These are phyloP conservation scores for Lichtheimia corymbifera DNA, from an alignment of 371 early-diverging fungal species.

Conservation along the genomic window DNA sequence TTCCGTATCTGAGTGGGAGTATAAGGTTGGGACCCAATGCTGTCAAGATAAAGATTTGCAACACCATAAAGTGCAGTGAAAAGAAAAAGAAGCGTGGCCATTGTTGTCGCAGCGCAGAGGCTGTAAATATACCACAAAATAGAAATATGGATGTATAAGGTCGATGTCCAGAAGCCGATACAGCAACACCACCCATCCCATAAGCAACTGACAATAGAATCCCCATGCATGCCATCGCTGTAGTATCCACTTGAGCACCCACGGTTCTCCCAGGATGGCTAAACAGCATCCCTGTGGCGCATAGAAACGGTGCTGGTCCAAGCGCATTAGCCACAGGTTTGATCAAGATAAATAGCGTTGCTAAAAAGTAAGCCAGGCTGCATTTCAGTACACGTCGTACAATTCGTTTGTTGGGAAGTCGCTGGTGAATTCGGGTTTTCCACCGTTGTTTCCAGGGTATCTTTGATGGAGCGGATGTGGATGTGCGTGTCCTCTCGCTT, in stretches of 20 bases:
- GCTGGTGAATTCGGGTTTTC: no score
- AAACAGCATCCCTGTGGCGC: conserved; percentile 40
- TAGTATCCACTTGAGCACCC: conserved; percentile 47
- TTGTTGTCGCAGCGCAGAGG: conserved; percentile 23
- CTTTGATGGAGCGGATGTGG: conserved; percentile 30
- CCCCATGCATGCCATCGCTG: conserved; percentile 36
- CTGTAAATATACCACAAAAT: conserved; percentile 18
- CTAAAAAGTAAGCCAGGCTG: conserved; percentile 47
- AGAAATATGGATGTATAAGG: conserved; percentile 6
- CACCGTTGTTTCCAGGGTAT: no score
- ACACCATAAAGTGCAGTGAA: conserved; percentile 33
- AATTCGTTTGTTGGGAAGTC: conserved; percentile 26
- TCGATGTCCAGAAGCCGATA: conserved; percentile 8
- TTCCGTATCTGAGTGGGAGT: conserved; percentile 16
- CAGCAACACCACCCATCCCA: conserved; percentile 24
- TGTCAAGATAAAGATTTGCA: conserved; percentile 27
- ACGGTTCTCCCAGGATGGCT: conserved; percentile 49
- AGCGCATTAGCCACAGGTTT: conserved; percentile 28
- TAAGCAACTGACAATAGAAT: conserved; percentile 18
- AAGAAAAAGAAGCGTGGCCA: conserved; percentile 31
- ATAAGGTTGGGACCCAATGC: neutral
- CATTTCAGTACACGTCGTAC: conserved; percentile 58
- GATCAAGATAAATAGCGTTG: conserved; percentile 46
- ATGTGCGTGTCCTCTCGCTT: conserved; percentile 6
- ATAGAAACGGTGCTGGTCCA: conserved; percentile 46